These are phyloP conservation scores for Mucor circinelloides DNA, from an alignment of 371 early-diverging fungal species.

Conservation along the genomic window DNA sequence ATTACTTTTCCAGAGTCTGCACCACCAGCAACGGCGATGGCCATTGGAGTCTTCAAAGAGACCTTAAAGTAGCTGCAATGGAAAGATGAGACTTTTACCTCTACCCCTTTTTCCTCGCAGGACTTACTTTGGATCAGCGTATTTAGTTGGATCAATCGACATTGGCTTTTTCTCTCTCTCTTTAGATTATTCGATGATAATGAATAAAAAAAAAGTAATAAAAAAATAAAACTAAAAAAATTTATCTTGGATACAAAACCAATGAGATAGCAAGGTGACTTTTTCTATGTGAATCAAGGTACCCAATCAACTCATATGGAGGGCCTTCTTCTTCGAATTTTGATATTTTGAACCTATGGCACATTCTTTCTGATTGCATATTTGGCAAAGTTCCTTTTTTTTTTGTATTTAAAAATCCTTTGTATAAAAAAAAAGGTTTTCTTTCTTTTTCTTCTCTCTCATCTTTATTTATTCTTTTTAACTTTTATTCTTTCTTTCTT, in stretches of 20 bases:
- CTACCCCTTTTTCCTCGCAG: neutral
- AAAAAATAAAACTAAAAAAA: neutral
- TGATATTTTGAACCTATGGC: neutral
- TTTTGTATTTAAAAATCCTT: neutral
- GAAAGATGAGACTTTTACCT: neutral
- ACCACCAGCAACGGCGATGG: conserved; percentile 48
- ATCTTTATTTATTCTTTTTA: neutral
- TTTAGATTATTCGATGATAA: neutral
- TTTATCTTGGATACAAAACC: neutral
- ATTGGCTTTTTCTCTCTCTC: conserved; percentile 10
- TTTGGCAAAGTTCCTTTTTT: conserved; percentile 2
- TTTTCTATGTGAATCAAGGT: conserved; percentile 1
- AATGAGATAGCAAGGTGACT: conserved; percentile 2
- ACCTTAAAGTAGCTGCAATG: conserved; percentile 44
- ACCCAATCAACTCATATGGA: conserved; percentile 1
- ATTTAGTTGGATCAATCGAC: conserved; percentile 49
- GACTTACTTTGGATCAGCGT: conserved; percentile 43
- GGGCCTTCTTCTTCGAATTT: neutral
- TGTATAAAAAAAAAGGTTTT: neutral
- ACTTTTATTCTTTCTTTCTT: conserved; percentile 3
- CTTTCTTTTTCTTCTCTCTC: conserved; percentile 6
- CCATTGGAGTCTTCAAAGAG: conserved; percentile 45
- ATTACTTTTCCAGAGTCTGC: conserved; percentile 49
- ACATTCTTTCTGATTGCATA: conserved; percentile 9
- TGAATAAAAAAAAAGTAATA: neutral